A percentile compares a stretch with the other conserved stretches of the same genome.
phyloP scores from a whole-genome alignment of 2,329 filamentous ascomycete genomes.

The Dothideomycetidae sp. region DNA sequence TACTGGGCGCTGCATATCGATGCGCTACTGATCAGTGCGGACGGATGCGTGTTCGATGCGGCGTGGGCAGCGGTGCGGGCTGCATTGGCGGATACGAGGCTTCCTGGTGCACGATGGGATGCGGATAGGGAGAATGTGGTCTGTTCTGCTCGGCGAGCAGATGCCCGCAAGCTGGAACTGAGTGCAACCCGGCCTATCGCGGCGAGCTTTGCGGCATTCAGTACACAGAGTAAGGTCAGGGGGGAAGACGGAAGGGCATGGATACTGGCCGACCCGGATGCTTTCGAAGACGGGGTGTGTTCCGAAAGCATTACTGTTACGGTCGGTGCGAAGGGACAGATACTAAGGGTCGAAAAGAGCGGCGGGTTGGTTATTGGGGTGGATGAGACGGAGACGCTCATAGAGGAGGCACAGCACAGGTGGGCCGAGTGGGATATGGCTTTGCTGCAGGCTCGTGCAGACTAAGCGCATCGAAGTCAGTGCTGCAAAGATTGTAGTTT shows the following conservation, averaged over 20 bases:
- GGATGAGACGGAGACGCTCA: slow-evolving; percentile 45
- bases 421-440: slow-evolving; percentile 42
- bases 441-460: slow-evolving; percentile 10
- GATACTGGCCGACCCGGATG: slow-evolving; percentile 78
- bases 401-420: slow-evolving; percentile 43
- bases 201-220: slow-evolving; percentile 66
- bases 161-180: slow-evolving; percentile 44
- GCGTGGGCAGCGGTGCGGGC: slow-evolving; percentile 76
- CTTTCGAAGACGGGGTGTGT: slow-evolving; percentile 75
- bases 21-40: slow-evolving; percentile 82
- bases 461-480: no score
- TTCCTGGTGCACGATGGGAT: slow-evolving; percentile 76
- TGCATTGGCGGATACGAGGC: slow-evolving; percentile 59
- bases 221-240: slow-evolving; percentile 29
- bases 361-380: slow-evolving; percentile 60
- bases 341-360: slow-evolving; percentile 66
- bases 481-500: no score
- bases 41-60: slow-evolving; percentile 83
- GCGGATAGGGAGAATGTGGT: slow-evolving; percentile 63
- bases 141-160: slow-evolving; percentile 48
- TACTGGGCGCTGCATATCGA: slow-evolving; percentile 96
- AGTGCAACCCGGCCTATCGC: slow-evolving; percentile 58
- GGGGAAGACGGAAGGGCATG: slow-evolving; percentile 30
- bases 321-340: slow-evolving; percentile 42
- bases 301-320: slow-evolving; percentile 71